Evolutionary conservation across 306 rosid species (phyloP).

Genomic region (Citrullus mucosospermus): DNA sequence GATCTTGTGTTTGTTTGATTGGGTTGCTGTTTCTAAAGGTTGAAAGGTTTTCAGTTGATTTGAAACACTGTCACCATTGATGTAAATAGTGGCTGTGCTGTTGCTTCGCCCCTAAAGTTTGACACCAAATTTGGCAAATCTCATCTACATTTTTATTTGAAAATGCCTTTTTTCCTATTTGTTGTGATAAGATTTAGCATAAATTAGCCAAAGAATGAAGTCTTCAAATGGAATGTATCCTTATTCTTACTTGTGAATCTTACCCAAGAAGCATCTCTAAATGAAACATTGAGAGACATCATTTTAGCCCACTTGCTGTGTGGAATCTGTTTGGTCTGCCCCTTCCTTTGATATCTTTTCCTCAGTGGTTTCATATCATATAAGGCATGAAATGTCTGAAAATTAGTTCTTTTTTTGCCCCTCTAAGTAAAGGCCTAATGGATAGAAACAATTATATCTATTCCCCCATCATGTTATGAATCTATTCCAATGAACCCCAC

Average conservation of each 20-base stretch:
- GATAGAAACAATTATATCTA: not conserved
- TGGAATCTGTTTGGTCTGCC: not conserved
- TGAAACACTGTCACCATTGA: not conserved
- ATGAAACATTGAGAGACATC: not conserved
- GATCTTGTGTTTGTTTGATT: not conserved
- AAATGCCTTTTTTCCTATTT: not conserved
- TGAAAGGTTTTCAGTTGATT: not conserved
- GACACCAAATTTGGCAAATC: not conserved
- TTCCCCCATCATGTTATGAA: not conserved
- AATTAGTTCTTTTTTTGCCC: not conserved
- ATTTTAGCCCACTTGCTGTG: not conserved
- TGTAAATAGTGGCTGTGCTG: not conserved
- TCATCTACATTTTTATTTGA: not conserved
- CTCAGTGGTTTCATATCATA: not conserved
- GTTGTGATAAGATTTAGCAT: not conserved
- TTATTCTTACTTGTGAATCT: not conserved
- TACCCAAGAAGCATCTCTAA: not conserved
- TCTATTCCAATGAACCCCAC: not conserved
- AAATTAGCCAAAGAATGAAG: not conserved
- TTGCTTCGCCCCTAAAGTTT: not conserved
- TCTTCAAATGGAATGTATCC: not conserved
- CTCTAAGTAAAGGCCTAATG: not conserved
- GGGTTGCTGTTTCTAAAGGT: not conserved
- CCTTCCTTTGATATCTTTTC: not conserved
- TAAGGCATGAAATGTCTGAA: not conserved